These are phyloP conservation scores for Candida hungchunana DNA, from an alignment of 805 yeast genomes.

Conservation along the genomic window DNA sequence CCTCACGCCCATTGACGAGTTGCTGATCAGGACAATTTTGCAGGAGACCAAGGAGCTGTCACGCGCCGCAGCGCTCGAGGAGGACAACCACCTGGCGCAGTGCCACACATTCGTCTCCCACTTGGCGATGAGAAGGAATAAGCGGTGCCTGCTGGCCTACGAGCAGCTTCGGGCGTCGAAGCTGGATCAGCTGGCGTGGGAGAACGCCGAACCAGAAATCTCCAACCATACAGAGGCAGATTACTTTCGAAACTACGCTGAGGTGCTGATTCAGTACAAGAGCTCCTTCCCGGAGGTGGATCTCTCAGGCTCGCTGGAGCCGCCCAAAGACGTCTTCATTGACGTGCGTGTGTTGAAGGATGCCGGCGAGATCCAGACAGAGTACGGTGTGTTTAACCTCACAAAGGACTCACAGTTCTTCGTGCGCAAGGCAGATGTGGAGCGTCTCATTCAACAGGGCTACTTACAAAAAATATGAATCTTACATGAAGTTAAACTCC, in stretches of 20 bases:
- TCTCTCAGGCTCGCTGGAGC: slow-evolving; percentile 81
- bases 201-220: slow-evolving; percentile 50
- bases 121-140: slow-evolving; percentile 70
- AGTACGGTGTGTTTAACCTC: slow-evolving; percentile 90
- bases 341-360: slow-evolving; percentile 92
- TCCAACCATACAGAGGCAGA: slow-evolving; percentile 78
- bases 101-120: slow-evolving; percentile 18
- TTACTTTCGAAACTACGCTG: slow-evolving; percentile 66
- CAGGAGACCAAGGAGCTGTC: slow-evolving; percentile 68
- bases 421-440: slow-evolving; percentile 92
- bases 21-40: slow-evolving; percentile 60
- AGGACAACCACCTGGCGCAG: slow-evolving; percentile 9
- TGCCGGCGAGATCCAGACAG: slow-evolving; percentile 97
- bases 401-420: slow-evolving; percentile 93
- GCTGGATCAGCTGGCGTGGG: slow-evolving; percentile 70
- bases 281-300: slow-evolving; percentile 81
- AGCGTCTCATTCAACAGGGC: slow-evolving; percentile 90
- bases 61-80: slow-evolving; percentile 20
- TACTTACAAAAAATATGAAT: slow-evolving; percentile 63
- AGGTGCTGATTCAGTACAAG: slow-evolving; percentile 68
- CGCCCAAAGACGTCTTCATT: slow-evolving; percentile 87
- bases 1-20: slow-evolving; percentile 69
- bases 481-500: slow-evolving; percentile 62
- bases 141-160: slow-evolving; percentile 84
- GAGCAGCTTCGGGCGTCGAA: slow-evolving; percentile 66